phyloP scores from a whole-genome alignment of 2,329 filamentous ascomycete species.

The Aspergillus cejpii region DNA sequence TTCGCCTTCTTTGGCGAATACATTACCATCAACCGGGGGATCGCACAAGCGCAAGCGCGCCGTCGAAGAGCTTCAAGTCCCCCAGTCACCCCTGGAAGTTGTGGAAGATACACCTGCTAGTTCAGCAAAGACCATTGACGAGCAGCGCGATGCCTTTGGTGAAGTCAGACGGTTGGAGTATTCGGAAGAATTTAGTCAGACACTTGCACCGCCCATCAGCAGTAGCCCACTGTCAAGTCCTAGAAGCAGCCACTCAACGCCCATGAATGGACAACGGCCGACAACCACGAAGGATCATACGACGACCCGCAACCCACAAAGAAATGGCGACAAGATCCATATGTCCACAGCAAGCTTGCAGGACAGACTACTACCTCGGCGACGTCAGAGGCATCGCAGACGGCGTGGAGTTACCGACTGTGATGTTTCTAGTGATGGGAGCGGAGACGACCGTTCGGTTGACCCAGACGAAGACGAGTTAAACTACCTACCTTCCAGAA shows the following conservation, averaged over 20 bases:
- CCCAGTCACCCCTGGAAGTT: constrained; percentile 19
- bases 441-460: constrained; percentile 20
- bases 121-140: constrained; percentile 9
- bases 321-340: constrained; percentile 11
- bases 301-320: constrained; percentile 1
- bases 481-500: constrained; percentile 22
- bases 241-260: constrained; percentile 7
- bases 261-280: not conserved
- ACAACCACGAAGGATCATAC: not conserved
- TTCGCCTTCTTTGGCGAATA: constrained; percentile 21
- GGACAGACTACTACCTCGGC: constrained; percentile 31
- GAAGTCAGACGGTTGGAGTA: constrained; percentile 12
- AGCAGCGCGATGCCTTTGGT: constrained; percentile 4
- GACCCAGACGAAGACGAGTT: constrained; percentile 36
- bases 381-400: constrained; percentile 24
- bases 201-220: constrained; percentile 36
- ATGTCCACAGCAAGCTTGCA: constrained; percentile 35
- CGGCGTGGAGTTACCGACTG: constrained; percentile 12
- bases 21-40: constrained; percentile 22
- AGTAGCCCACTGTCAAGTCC: constrained; percentile 26
- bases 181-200: constrained; percentile 29
- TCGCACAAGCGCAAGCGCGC: constrained; percentile 36
- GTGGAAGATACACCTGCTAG: constrained; percentile 17
- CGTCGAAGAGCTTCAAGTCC: constrained; percentile 24
- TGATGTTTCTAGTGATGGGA: constrained; percentile 24